Conservation (phyloP, 352 stramenopile genomes). For the Globisporangium yorkense region DNA sequence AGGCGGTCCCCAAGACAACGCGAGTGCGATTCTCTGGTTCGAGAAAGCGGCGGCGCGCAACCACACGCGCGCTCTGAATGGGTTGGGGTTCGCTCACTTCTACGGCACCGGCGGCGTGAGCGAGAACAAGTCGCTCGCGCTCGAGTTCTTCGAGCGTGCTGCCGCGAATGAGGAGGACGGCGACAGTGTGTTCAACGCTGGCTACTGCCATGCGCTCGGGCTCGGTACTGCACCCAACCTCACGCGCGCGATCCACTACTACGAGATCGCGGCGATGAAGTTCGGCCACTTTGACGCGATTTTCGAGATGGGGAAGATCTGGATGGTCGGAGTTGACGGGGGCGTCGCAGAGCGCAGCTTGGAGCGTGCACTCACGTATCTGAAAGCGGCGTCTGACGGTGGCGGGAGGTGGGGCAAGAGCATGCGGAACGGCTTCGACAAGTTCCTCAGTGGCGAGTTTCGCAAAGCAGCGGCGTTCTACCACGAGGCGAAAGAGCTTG, state of each 20-base stretch:
- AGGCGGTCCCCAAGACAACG: constrained; percentile 62
- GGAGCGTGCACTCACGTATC: constrained; percentile 30
- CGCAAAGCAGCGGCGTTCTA: constrained; percentile 46
- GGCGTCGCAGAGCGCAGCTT: constrained; percentile 18
- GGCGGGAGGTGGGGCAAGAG: constrained; percentile 59
- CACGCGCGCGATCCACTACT: constrained; percentile 53
- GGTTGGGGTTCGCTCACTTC: constrained; percentile 88
- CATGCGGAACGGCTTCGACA: constrained; percentile 59
- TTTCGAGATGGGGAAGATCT: constrained; percentile 63
- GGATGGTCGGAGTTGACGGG: constrained; percentile 24
- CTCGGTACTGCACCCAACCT: constrained; percentile 53
- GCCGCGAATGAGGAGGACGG: constrained; percentile 70
- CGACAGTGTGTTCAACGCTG: constrained; percentile 89
- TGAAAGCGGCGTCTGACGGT: constrained; percentile 52
- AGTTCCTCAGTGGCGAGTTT: constrained; percentile 39
- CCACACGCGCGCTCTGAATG: constrained; percentile 81
- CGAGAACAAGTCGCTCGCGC: constrained; percentile 73
- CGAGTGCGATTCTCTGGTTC: constrained; percentile 71
- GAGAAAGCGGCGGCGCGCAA: constrained; percentile 59
- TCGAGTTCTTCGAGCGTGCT: constrained; percentile 81
- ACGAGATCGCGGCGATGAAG: constrained; percentile 43
- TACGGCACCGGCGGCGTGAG: constrained; percentile 55
- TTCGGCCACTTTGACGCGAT: constrained; percentile 87
- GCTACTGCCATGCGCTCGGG: constrained; percentile 68
- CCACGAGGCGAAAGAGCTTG: constrained; percentile 55